These are phyloP conservation scores for Cladosporium sp. DNA, from an alignment of 2,329 filamentous ascomycete species.

Conservation along the genomic window DNA sequence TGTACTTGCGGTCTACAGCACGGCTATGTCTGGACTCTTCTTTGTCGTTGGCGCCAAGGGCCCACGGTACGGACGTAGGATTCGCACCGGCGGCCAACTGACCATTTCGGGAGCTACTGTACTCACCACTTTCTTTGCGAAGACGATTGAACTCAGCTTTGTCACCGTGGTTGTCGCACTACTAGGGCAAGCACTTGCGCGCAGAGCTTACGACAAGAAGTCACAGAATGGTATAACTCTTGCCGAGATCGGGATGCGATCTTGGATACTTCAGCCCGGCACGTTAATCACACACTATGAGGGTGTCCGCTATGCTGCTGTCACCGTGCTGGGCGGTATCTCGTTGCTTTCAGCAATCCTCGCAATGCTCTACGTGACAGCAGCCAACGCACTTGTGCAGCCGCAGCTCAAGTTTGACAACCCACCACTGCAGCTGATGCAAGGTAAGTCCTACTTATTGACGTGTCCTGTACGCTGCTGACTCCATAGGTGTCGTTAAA, in stretches of 20 bases:
- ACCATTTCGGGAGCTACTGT: slow-evolving; percentile 62
- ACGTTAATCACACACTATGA: slow-evolving; percentile 67
- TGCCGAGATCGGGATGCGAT: slow-evolving; percentile 72
- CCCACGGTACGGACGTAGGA: slow-evolving; percentile 53
- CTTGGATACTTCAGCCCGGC: slow-evolving; percentile 59
- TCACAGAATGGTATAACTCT: slow-evolving; percentile 59
- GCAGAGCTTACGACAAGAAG: slow-evolving; percentile 59
- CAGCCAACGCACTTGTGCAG: slow-evolving; percentile 69
- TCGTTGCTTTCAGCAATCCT: slow-evolving; percentile 62
- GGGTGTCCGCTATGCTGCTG: slow-evolving; percentile 58
- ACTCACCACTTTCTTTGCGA: slow-evolving; percentile 64
- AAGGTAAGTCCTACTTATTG: not conserved
- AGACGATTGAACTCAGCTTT: slow-evolving; percentile 73
- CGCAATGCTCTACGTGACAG: slow-evolving; percentile 70
- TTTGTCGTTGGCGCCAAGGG: slow-evolving; percentile 58
- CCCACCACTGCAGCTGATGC: slow-evolving; percentile 37
- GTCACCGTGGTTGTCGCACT: slow-evolving; percentile 73
- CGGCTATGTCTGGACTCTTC: slow-evolving; percentile 60
- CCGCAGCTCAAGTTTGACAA: slow-evolving; percentile 63
- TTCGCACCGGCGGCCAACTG: slow-evolving; percentile 53
- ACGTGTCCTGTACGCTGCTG: not conserved
- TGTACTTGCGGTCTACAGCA: slow-evolving; percentile 57
- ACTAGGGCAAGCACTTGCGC: slow-evolving; percentile 69
- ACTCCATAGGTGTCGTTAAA: slow-evolving; percentile 5
- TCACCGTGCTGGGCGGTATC: slow-evolving; percentile 60